Evolutionary conservation across 2,329 filamentous ascomycete species (phyloP), one percentile per base, ranked within the genome.

Genomic region (Falciphora oryzae): DNA sequence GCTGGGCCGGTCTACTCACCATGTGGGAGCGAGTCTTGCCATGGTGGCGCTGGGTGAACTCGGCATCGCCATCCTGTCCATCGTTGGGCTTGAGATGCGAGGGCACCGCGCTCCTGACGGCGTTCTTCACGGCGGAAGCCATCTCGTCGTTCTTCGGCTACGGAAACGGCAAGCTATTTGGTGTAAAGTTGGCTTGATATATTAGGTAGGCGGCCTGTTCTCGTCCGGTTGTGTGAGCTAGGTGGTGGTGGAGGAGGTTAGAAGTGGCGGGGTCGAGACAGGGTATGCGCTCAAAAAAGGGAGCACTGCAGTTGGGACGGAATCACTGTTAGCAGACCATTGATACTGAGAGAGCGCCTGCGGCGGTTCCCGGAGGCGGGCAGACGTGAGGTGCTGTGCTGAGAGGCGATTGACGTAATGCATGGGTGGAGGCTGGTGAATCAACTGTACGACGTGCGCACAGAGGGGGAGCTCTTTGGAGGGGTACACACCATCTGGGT

Each of bases 21-120:
- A 93, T 91, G 79, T 93, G 90, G 67, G 89, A 92, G 77, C 90
- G 89, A 71, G 89, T 90, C 85, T 93, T 93, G 80, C 90, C 90
- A 78, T 93, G 90, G 75, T 92, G 91, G 75, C 88, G 87, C 71
- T 83, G 82, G 71, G 83, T 79, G 69, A 87, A 83, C 69, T 80
- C 80, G 68, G 73, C 73, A 67, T 81, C 80, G 62, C 76, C 78
- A 67, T 78, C 83, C 67, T 75, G 76, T 25, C 44, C 44, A 22
- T 53, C 44, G 62, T 72, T 76, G 67, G 88, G 84, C 85, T 92
- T 94, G 73, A 97, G 85, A 83, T 96, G 94, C 58, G 90, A 83
- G 69, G 93, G 92, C 72, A 97, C 81, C 69, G 91, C 90, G 79
- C 86, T 88, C 82, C 86, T 92, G 72, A 88, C 82, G 69, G 91